Evolutionary conservation across 345 rosid genomes (phyloP), one percentile per base, ranked within the genome.

Genomic region (Populus tremula): DNA sequence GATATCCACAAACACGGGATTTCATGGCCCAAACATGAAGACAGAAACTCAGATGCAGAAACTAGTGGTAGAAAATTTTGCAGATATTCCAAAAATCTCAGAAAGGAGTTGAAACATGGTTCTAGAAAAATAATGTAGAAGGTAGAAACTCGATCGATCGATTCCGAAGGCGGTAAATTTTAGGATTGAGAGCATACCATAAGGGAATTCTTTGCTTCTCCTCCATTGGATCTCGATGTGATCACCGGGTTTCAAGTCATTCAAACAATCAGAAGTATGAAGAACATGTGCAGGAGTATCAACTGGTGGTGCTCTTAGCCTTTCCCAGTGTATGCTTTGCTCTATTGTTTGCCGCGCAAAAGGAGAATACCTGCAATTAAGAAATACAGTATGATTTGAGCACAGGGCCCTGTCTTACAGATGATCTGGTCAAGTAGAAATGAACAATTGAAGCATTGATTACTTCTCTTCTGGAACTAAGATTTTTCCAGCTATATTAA

Each of bases 191-290:
- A 63, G 80, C 81, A 67, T 79, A 92, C 92, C 93, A 69, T 87
- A 87, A 73, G 93, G 94, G 78, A 91, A 85, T 75, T 89, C 96
- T 78, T 78, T 93, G 91, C 87, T 94, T 84, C 91, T 89, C 87
- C 99, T 90, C 99, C 99, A 95, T 72, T 95, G 99, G 77, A 95
- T 91, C 87, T 95, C 99, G 0, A 95, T 87, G 84, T 92, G 93
- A 83, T 95, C 90, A 13, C 97, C 97, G 9, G 99, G 99, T 67
- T 68, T 85, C 73, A 93, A 84, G 43, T 95, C 94, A 78, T 86
- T 71, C 76, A 93, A 82, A 77, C 94, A 90, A 78, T 91, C 89
- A 27, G 96, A 88, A 45, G 81, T 76, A 79, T 88, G 88, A 67
- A 95, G 99, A 88, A 84, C 86, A 39, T 90, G 87, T 16, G 96